These are phyloP conservation scores for Pestalotiopsis sp. DNA, from an alignment of 2,329 filamentous ascomycete species.

Conservation along the genomic window DNA sequence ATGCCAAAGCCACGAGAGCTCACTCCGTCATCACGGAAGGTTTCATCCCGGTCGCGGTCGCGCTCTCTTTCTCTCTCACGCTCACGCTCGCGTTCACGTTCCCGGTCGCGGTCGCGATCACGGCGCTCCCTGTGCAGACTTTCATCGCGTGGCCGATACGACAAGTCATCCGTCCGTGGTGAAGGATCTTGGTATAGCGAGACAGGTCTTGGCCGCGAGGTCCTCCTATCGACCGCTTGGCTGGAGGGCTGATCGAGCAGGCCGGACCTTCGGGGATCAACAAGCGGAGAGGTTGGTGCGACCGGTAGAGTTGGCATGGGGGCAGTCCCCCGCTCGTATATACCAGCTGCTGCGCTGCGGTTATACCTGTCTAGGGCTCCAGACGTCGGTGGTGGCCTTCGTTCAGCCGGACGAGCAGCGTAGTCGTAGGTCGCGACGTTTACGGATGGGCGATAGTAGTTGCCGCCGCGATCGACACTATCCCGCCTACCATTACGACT, in stretches of 20 bases:
- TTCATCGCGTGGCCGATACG: conserved; percentile 48
- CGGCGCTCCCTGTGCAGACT: conserved; percentile 41
- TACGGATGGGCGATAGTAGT: conserved; percentile 56
- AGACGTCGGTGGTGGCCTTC: conserved; percentile 65
- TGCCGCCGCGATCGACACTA: conserved; percentile 48
- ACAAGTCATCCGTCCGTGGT: conserved; percentile 45
- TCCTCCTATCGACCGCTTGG: conserved; percentile 31
- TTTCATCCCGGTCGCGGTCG: conserved; percentile 31
- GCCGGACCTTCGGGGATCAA: conserved; percentile 34
- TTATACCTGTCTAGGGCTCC: conserved; percentile 71
- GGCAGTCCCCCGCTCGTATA: conserved; percentile 47
- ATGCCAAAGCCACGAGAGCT: conserved; percentile 52
- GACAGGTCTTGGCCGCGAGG: conserved; percentile 43
- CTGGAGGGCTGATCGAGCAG: conserved; percentile 35
- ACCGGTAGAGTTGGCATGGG: conserved; percentile 46
- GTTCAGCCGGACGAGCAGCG: conserved; percentile 39
- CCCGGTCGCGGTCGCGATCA: not conserved
- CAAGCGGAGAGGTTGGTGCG: conserved; percentile 33
- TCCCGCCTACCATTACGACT: conserved; percentile 47
- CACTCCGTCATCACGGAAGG: conserved; percentile 48
- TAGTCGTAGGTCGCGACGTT: conserved; percentile 49
- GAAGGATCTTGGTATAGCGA: conserved; percentile 54
- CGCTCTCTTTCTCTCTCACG: conserved; percentile 29
- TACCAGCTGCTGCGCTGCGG: conserved; percentile 36
- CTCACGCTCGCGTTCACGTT: conserved; percentile 26